Evolutionary conservation across 1,139 yeast species (phyloP).

Genomic region (Debaryomyces nepalensis): DNA sequence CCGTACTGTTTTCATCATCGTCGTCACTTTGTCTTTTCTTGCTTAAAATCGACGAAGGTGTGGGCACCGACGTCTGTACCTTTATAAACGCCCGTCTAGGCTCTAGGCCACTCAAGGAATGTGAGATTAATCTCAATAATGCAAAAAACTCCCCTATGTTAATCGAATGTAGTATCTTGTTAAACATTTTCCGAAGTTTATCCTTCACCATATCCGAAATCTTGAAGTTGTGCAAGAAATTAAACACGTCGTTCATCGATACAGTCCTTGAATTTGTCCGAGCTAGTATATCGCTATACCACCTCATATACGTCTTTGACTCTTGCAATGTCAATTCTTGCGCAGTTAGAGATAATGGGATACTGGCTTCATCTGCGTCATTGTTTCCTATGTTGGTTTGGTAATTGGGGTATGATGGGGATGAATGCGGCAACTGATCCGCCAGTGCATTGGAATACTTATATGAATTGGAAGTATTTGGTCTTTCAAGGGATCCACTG

Average conservation of each 20-base stretch:
- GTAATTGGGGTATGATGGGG: constrained; percentile 7
- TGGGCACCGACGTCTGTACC: constrained; percentile 61
- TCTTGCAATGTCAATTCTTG: constrained; percentile 67
- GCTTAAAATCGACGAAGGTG: constrained; percentile 69
- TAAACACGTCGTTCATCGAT: constrained; percentile 63
- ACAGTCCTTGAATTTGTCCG: constrained; percentile 61
- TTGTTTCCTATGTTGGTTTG: constrained; percentile 13
- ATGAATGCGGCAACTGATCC: constrained; percentile 15
- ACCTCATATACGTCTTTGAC: constrained; percentile 71
- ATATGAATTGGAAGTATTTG: constrained; percentile 1
- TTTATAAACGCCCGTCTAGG: constrained; percentile 58
- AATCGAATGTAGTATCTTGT: constrained; percentile 52
- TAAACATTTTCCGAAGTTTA: constrained; percentile 54
- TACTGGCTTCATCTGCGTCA: constrained; percentile 28
- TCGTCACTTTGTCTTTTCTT: constrained; percentile 56
- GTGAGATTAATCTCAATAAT: constrained; percentile 65
- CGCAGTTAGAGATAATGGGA: constrained; percentile 66
- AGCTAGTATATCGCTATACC: constrained; percentile 74
- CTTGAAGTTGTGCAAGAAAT: constrained; percentile 64
- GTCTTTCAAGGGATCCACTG: neutral
- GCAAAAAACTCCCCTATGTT: constrained; percentile 82
- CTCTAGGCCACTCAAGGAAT: constrained; percentile 49
- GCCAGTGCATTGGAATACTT: constrained; percentile 18
- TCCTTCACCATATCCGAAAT: constrained; percentile 48
- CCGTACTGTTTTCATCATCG: constrained; percentile 34